These are phyloP conservation scores for Nadsonia starkeyi-henricii DNA, from an alignment of 1,139 yeast genomes.

Conservation along the genomic window DNA sequence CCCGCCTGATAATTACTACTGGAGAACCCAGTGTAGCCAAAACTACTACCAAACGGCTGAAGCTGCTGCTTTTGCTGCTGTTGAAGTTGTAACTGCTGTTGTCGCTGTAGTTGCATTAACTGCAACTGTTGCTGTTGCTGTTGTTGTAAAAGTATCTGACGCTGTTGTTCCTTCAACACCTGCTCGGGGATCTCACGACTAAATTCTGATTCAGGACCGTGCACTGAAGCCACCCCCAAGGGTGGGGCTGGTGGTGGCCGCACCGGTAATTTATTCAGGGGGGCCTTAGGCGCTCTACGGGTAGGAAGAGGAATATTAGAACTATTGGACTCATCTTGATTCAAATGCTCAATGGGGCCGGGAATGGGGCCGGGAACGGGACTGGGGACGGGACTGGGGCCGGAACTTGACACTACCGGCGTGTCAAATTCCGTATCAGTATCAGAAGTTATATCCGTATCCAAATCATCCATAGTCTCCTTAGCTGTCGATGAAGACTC, in stretches of 20 bases:
- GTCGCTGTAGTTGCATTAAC: conserved; percentile 11
- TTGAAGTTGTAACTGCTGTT: conserved; percentile 14
- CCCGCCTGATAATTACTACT: conserved; percentile 6
- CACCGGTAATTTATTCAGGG: conserved; percentile 23
- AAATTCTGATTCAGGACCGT: conserved; percentile 11
- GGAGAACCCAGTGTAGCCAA: conserved; percentile 7
- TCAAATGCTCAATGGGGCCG: neutral
- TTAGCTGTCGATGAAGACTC: too few relatives aligned
- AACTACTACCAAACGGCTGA: conserved; percentile 4
- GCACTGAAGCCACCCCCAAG: conserved; percentile 24
- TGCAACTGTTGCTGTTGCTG: conserved; percentile 10
- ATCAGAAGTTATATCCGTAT: neutral
- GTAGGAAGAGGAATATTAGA: too few relatives aligned
- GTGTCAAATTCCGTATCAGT: neutral
- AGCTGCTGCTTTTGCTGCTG: conserved; percentile 9
- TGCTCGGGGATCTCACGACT: conserved; percentile 6
- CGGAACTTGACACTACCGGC: neutral
- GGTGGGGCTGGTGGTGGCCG: conserved; percentile 31
- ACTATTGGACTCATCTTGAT: neutral
- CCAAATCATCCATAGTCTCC: too few relatives aligned
- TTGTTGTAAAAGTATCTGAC: conserved; percentile 9
- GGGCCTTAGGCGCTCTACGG: conserved; percentile 9
- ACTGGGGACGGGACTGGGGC: neutral
- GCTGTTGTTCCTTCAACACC: conserved; percentile 10
- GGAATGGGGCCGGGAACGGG: conserved; percentile 4